phyloP scores from a whole-genome alignment of 768 basidiomycete genomes.

The Tephrocybe sp. region DNA sequence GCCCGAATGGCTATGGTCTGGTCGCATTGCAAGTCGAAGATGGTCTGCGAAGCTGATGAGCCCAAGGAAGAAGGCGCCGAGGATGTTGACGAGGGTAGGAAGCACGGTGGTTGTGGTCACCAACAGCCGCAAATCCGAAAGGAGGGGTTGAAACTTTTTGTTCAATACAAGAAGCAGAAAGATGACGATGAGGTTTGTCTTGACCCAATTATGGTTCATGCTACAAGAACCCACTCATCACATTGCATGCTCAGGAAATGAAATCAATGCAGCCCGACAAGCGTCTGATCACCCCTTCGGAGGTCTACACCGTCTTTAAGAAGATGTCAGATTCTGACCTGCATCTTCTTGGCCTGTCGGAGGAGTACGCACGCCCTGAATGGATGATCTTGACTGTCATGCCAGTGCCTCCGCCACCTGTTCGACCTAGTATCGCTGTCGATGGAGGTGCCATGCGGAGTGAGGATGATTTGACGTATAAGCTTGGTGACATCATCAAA shows the following conservation, averaged over 20 bases:
- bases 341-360: conserved; percentile 85
- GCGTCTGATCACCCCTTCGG: conserved; percentile 76
- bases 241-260: conserved; percentile 51
- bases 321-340: conserved; percentile 93
- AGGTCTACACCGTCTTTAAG: conserved; percentile 92
- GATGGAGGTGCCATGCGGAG: conserved; percentile 96
- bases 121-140: conserved; percentile 86
- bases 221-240: conserved; percentile 5
- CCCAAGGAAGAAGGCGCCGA: conserved; percentile 81
- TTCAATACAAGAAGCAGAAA: conserved; percentile 92
- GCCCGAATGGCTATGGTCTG: conserved; percentile 84
- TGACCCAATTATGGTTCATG: conserved; percentile 3
- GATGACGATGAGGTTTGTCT: conserved; percentile 90
- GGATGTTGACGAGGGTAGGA: conserved; percentile 71
- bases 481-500: conserved; percentile 95
- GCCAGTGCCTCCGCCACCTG: conserved; percentile 96
- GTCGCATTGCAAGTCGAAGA: conserved; percentile 85
- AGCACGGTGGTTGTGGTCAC: conserved; percentile 97
- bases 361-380: conserved; percentile 94
- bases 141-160: conserved; percentile 92
- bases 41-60: conserved; percentile 84
- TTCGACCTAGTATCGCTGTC: conserved; percentile 95
- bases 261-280: conserved; percentile 83
- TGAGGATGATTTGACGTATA: conserved; percentile 98
- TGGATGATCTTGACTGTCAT: conserved; percentile 99